Base-by-base conservation (phyloP, 2,329 filamentous ascomycete genomes). In the Dactylellina leptospora region DNA sequence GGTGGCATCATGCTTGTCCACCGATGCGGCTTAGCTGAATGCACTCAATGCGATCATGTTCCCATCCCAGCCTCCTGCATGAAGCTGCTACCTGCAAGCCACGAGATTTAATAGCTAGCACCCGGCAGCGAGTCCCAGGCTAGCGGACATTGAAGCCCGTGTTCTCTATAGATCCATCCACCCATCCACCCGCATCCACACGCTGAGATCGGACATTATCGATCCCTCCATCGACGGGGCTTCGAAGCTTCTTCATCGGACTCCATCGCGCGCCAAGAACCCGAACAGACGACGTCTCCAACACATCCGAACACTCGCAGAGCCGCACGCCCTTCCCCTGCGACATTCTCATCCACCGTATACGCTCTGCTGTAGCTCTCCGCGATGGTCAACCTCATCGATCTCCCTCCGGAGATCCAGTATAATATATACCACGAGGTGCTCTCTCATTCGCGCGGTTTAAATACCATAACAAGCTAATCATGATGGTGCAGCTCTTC, bases 331-430 rank as follows among this genome's bases (percentile, higher is more conserved):
- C 30, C 13, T 33, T 33, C 6, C 30, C 30, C 30, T 33, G 6
- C 13, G n/a, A n/a, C n/a, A n/a, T n/a, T n/a, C n/a, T n/a, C n/a
- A n/a, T n/a, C n/a, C n/a, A n/a, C n/a, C n/a, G n/a, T n/a, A n/a
- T n/a, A n/a, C n/a, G n/a, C n/a, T n/a, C n/a, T n/a, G n/a, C n/a
- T 42, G n/a, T 42, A 20, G 16, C 40, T 45, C 16, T 23, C 18
- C 40, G 54, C 55, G 25, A 71, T 71, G 64, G 64, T 54, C 4
- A 63, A 47, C 18, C 66, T 71, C 27, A 51, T 71, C 18, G 66
- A 71, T 48, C 59, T 71, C 58, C 66, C 66, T 23, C 66, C 66
- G 50, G 66, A 71, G 53, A 71, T 71, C n/a, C 66, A 71, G 36
- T 71, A 63, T 23, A 71, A 71, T 6, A 71, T 71, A 20, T 71